Evolutionary conservation across 345 rosid genomes (phyloP), one percentile per base, ranked within the genome.

Genomic region (Populus ilicifolia): DNA sequence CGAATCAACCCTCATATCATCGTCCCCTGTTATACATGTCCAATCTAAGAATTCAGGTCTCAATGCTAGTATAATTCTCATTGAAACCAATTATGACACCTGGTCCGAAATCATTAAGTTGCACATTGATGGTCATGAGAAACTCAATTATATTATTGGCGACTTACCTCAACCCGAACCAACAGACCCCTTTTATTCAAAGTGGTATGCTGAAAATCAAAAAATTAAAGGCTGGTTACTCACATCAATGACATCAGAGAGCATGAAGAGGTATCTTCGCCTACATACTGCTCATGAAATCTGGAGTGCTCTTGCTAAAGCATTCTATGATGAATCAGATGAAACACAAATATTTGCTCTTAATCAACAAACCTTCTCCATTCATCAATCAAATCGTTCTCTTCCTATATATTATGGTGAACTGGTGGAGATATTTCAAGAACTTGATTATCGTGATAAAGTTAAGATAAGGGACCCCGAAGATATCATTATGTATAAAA

Each of bases 391-490:
- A 0, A 27, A 70, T 52, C 5, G 11, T 14, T 18, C 70, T 67
- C 29, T 79, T 0, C 11, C 78, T 16, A 74, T 41, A 4, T 59
- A 50, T 70, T 69, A 69, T 62, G 67, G 79, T 69, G 79, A 80
- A n/a, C 67, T 75, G 1, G 25, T 69, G 4, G 71, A 74, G 69
- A 80, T 75, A 4, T 80, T 80, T 25, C 52, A 74, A 46, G 72
- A 80, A 18, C 59, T 72, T 9, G 33, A 35, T 56, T 6, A 56
- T 8, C 21, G 30, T 74, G 70, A 80, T 35, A 69, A 36, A 18
- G 21, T 75, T 35, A 29, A 39, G 6, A 80, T 70, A 44, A 75
- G 64, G 25, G 75, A 80, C n/a, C 73, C 8, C 4, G 48, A 67
- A 8, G 81, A 73, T 54, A 33, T 73, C 30, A 46, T 27, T n/a